Evolutionary conservation across 2,329 filamentous ascomycete species (phyloP), one percentile per base, ranked within the genome.

Genomic region (Talaromyces rugulosus): DNA sequence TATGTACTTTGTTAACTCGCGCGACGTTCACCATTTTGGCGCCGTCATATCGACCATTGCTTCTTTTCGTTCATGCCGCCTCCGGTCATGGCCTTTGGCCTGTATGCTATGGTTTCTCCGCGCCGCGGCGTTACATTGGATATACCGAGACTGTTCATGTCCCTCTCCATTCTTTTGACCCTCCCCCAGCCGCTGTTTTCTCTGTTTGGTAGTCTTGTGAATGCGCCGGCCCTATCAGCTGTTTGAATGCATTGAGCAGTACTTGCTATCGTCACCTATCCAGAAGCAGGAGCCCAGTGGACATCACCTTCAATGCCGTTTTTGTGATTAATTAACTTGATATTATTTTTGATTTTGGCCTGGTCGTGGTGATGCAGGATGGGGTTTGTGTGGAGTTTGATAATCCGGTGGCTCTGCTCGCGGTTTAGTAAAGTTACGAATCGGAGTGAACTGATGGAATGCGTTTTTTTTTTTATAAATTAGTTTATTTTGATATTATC

Each of bases 281-380:
- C 16, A 30, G 42, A 34, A 12, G 4, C 18, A 36, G n/a, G n/a
- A 34, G 6, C 31, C 56, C 5, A 27, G 5, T 44, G 28, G 3
- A 11, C 23, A 23, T 23, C 23, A 23, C 44, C 36, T 11, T 8
- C 23, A 18, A 58, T 50, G 36, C 44, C 18, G 27, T 86, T 57
- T 78, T 81, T 0, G 81, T 86, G 3, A 82, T 83, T 4, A 83
- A 86, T 71, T 81, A 83, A 18, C 74, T 86, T 40, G 79, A 83
- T 30, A 76, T 74, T 0, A 76, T 77, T 51, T 70, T 76, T 5
- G 74, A 77, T 62, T 77, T 71, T 62, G 75, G 77, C 63, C 71
- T 70, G 31, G 67, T 77, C 23, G 68, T 74, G 2, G 69, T 77
- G 14, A 68, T 77, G n/a, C 74, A 76, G 12, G 69, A 68, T 6